Conservation (phyloP, 306 rosid genomes). For the Malus sieversii region DNA sequence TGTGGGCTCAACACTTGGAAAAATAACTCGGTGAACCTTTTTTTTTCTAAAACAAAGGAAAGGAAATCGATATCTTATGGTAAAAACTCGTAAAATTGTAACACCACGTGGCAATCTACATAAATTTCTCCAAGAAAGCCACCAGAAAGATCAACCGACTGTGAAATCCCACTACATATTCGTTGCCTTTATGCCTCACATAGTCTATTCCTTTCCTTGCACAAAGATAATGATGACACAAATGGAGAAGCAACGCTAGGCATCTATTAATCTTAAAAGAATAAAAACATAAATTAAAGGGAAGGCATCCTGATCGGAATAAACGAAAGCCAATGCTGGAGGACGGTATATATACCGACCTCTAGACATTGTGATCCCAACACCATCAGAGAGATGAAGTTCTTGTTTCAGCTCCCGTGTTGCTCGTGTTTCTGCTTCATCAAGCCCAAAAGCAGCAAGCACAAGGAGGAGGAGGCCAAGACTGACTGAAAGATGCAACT, state of each 20-base stretch:
- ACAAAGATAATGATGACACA: neutral
- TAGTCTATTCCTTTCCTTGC: neutral
- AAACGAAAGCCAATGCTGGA: neutral
- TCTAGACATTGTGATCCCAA: slow-evolving; percentile 14
- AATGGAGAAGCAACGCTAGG: slow-evolving; percentile 23
- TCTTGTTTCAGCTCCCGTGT: slow-evolving; percentile 47
- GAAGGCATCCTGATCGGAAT: slow-evolving; percentile 15
- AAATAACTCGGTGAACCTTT: no score
- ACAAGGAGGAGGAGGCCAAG: slow-evolving; percentile 38
- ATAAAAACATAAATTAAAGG: neutral
- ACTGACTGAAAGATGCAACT: slow-evolving; percentile 18
- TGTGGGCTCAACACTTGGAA: no score
- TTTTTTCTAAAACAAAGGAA: no score
- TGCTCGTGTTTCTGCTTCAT: slow-evolving; percentile 56
- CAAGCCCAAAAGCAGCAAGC: slow-evolving; percentile 35
- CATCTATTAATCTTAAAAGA: slow-evolving; percentile 19
- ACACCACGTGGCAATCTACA: no score
- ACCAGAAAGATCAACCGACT: neutral
- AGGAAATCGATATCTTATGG: no score
- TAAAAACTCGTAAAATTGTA: no score
- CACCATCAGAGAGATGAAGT: slow-evolving; percentile 33
- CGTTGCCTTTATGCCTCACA: neutral
- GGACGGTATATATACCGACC: slow-evolving; percentile 11
- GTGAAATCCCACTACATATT: neutral
- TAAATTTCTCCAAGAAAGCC: neutral